Conservation (phyloP, 495 filamentous ascomycete species). For the Aspergillus incahuasiensis region DNA sequence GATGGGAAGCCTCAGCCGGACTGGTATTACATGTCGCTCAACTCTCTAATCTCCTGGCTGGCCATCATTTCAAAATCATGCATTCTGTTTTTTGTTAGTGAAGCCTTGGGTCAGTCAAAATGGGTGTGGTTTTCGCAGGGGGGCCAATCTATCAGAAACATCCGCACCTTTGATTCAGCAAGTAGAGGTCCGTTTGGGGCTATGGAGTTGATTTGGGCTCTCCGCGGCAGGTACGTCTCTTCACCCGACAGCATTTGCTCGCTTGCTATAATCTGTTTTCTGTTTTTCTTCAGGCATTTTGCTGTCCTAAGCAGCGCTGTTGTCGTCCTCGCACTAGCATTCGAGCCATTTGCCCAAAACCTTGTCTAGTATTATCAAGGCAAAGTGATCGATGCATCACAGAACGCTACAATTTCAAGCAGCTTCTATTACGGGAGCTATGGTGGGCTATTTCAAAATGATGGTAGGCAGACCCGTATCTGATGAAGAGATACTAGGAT, state of each 20-base stretch:
- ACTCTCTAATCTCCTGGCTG: slow-evolving; percentile 17
- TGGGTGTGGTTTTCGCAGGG: slow-evolving; percentile 20
- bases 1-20: slow-evolving; percentile 3
- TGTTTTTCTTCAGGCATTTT: too few species aligned
- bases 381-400: background rate
- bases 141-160: slow-evolving; percentile 8
- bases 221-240: background rate
- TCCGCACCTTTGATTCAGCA: slow-evolving; percentile 13
- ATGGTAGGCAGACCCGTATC: background rate
- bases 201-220: slow-evolving; percentile 1
- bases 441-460: background rate
- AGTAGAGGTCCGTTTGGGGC: slow-evolving; percentile 13
- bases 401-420: background rate
- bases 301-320: slow-evolving; percentile 5
- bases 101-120: slow-evolving; percentile 16
- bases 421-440: background rate
- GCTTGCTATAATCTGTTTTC: background rate
- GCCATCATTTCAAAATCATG: slow-evolving; percentile 11
- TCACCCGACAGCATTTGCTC: background rate
- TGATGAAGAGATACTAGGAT: background rate
- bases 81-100: slow-evolving; percentile 9
- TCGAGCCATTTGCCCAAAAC: slow-evolving; percentile 13
- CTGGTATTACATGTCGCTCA: slow-evolving; percentile 16
- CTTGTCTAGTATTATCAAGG: slow-evolving; percentile 1
- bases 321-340: slow-evolving; percentile 4